Percentiles rank a stretch among this genome's conserved stretches.
Evolutionary conservation across 108 stramenopile species (phyloP).

Genomic region (Pseudonitzschia pungens): DNA sequence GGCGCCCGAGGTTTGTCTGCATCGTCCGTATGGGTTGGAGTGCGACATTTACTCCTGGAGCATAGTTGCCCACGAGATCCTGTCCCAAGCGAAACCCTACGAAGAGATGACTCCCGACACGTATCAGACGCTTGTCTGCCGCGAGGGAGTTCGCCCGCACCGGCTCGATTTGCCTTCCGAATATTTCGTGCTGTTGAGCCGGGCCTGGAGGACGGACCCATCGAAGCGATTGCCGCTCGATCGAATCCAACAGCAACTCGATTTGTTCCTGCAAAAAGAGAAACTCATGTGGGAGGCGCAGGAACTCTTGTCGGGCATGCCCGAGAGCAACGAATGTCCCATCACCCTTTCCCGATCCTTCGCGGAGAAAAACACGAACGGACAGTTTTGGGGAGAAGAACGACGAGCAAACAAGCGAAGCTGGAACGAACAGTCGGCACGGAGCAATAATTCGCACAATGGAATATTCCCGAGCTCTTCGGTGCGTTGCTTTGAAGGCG

Average conservation of each 20-base stretch:
- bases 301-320: constrained; percentile 5
- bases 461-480: background rate
- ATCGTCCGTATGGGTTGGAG: constrained; percentile 60
- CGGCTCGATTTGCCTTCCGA: background rate
- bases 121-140: constrained; percentile 69
- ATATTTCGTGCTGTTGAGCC: background rate
- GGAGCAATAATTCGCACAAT: background rate
- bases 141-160: constrained; percentile 34
- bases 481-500: background rate
- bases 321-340: background rate
- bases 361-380: background rate
- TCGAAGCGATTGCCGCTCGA: constrained; percentile 3
- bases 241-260: constrained; percentile 2
- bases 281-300: constrained; percentile 1
- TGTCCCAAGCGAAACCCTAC: constrained; percentile 62
- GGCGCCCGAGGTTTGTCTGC: constrained; percentile 61
- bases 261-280: constrained; percentile 14
- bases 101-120: constrained; percentile 71
- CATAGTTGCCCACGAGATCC: constrained; percentile 68
- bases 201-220: constrained; percentile 7
- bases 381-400: background rate
- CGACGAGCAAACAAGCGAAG: background rate
- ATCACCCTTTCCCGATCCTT: background rate
- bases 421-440: background rate
- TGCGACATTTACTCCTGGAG: constrained; percentile 75